These are phyloP conservation scores for Trypanosoma boissoni DNA, from an alignment of 208 protist species.

Conservation along the genomic window DNA sequence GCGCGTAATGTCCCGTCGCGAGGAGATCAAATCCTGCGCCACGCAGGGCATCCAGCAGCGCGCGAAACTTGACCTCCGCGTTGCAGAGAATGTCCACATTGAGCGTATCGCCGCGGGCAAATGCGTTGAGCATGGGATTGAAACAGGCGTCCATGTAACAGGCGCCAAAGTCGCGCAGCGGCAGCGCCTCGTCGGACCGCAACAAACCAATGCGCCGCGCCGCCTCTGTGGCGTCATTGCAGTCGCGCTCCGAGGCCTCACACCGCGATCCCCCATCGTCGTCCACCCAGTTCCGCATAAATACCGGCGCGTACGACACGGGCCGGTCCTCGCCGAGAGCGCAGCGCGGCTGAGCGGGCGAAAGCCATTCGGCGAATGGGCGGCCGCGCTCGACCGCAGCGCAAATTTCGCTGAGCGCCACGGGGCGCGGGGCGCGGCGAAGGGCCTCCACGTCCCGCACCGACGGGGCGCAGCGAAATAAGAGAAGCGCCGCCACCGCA, in stretches of 20 bases:
- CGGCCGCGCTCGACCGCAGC: slow-evolving; percentile 20
- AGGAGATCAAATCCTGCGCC: slow-evolving; percentile 21
- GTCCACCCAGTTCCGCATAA: slow-evolving; percentile 76
- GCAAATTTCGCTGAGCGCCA: slow-evolving; percentile 16
- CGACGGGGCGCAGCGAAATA: slow-evolving; percentile 50
- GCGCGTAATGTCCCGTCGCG: slow-evolving; percentile 83
- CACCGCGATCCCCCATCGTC: slow-evolving; percentile 35
- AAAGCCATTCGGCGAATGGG: slow-evolving; percentile 30
- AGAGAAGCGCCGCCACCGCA: slow-evolving; percentile 58
- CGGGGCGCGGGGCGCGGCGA: slow-evolving; percentile 7
- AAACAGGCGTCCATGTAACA: slow-evolving; percentile 66
- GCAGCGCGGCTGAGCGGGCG: too few species aligned
- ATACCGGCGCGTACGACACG: slow-evolving; percentile 45
- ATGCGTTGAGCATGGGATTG: slow-evolving; percentile 68
- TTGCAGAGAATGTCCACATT: slow-evolving; percentile 89
- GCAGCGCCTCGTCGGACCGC: slow-evolving; percentile 13
- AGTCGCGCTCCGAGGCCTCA: slow-evolving; percentile 40
- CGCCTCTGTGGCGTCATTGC: slow-evolving; percentile 59
- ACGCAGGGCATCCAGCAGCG: slow-evolving; percentile 27
- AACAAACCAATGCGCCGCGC: slow-evolving; percentile 44
- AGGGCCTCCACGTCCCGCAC: slow-evolving; percentile 51
- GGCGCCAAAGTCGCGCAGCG: slow-evolving; percentile 39
- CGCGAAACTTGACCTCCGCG: slow-evolving; percentile 68
- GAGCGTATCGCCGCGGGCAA: slow-evolving; percentile 52
- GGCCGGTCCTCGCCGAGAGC: too few species aligned